A percentile compares a stretch with the other conserved stretches of the same genome.
phyloP scores from a whole-genome alignment of 495 filamentous ascomycete genomes.

The Rostrohypoxylon terebratum region DNA sequence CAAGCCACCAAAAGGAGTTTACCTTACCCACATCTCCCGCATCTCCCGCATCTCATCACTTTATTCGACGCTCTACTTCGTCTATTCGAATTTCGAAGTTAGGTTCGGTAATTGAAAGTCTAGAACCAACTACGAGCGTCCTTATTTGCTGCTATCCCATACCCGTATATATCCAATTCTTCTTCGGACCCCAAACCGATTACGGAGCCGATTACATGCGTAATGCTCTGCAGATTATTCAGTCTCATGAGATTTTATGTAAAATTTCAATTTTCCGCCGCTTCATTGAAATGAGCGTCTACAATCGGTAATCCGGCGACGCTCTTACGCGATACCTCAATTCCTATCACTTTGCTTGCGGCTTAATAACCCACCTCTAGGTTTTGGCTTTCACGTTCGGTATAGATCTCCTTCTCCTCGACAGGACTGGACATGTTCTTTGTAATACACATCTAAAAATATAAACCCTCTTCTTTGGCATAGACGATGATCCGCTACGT shows the following conservation, averaged over 20 bases:
- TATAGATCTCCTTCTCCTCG: too few relatives aligned
- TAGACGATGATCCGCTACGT: not conserved
- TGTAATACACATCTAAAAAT: not conserved
- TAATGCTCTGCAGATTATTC: not conserved
- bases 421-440: not conserved
- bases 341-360: not conserved
- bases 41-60: conserved; percentile 13
- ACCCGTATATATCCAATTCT: not conserved
- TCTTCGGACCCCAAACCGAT: not conserved
- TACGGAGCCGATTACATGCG: conserved; percentile 1
- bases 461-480: not conserved
- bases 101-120: not conserved
- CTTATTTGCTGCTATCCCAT: not conserved
- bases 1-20: conserved; percentile 8
- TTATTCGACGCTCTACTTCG: not conserved
- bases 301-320: not conserved
- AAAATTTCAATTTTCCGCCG: not conserved
- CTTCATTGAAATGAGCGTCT: not conserved
- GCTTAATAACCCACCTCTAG: too few relatives aligned
- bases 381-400: too few relatives aligned
- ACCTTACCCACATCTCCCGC: conserved; percentile 32
- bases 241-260: not conserved
- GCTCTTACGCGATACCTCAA: not conserved
- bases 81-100: too few relatives aligned
- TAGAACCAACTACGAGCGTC: not conserved